A percentile compares a stretch with the other conserved stretches of the same genome.
phyloP scores from a whole-genome alignment of 192 early-diverging fungal species.

The Kappamyces sp. region DNA sequence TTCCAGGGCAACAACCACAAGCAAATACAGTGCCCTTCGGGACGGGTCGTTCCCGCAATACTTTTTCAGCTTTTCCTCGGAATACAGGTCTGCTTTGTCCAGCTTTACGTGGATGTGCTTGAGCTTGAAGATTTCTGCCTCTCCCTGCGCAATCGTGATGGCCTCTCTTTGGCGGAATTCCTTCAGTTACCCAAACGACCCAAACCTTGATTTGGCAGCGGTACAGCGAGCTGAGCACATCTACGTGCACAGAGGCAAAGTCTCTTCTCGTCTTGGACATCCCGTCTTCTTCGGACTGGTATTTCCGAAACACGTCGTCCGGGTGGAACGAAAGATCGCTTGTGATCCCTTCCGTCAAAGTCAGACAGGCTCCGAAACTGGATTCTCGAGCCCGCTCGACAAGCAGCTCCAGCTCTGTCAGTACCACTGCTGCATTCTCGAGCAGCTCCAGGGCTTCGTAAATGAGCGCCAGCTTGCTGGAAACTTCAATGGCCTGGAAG shows the following conservation, averaged over 20 bases:
- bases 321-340: neutral
- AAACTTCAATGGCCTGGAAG: conserved; percentile 1
- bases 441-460: neutral
- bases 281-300: neutral
- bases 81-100: neutral
- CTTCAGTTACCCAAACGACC: neutral
- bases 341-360: neutral
- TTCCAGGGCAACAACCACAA: neutral
- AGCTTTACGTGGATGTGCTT: conserved; percentile 1
- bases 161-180: neutral
- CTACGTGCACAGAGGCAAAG: conserved; percentile 6
- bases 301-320: neutral
- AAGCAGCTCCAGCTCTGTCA: neutral
- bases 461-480: conserved; percentile 7
- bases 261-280: neutral
- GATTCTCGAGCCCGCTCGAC: neutral
- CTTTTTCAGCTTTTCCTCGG: neutral
- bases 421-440: neutral
- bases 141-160: neutral
- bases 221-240: conserved; percentile 3
- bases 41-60: conserved; percentile 12
- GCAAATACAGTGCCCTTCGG: neutral
- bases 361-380: conserved; percentile 5
- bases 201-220: neutral
- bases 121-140: neutral